These are phyloP conservation scores for Apophysomyces sp. DNA, from an alignment of 371 early-diverging fungal genomes.

Conservation along the genomic window DNA sequence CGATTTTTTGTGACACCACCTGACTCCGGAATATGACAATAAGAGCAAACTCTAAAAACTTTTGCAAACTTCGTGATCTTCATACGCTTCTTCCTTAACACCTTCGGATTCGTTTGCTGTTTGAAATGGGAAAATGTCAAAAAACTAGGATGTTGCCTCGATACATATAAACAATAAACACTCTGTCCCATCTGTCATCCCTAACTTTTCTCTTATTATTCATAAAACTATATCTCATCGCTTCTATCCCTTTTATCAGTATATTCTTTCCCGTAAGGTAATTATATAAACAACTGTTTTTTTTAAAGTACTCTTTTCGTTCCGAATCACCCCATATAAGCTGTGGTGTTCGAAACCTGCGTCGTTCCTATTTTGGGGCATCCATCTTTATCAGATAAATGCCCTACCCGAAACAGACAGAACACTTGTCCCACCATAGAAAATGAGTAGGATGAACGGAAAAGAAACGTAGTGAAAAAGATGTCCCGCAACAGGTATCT, in stretches of 20 bases:
- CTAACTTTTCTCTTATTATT: neutral
- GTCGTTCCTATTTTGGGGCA: neutral
- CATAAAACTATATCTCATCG: neutral
- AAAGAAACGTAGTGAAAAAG: neutral
- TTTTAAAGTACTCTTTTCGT: neutral
- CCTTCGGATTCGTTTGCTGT: neutral
- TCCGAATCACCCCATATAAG: neutral
- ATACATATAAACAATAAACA: neutral
- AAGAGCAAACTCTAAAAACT: neutral
- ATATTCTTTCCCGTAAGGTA: neutral
- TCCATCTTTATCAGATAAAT: neutral
- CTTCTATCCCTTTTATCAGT: neutral
- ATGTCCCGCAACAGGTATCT: neutral
- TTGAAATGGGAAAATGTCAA: no score
- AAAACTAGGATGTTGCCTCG: neutral
- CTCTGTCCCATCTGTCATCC: neutral
- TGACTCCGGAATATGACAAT: neutral
- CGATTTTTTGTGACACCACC: neutral
- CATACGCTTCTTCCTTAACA: neutral
- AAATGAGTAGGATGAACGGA: neutral
- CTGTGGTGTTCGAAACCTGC: neutral
- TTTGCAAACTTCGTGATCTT: neutral
- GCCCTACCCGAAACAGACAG: neutral
- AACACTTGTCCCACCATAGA: neutral
- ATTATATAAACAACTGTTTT: neutral